Evolutionary conservation across 1,284 basidiomycete species (phyloP), one percentile per base, ranked within the genome.

Genomic region (Gomphus sp.): DNA sequence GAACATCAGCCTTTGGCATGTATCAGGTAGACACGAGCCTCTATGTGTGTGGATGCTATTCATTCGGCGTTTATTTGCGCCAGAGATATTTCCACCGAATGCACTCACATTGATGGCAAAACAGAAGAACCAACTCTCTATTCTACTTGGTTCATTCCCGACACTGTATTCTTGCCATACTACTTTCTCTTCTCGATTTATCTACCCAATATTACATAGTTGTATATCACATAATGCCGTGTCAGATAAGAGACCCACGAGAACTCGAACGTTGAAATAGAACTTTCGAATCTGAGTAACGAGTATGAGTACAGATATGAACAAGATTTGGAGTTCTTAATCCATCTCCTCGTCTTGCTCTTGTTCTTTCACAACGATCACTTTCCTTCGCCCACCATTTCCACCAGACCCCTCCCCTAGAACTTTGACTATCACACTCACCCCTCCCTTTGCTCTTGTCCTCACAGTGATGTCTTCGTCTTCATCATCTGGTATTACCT

Each of bases 401-500:
- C 44, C 28, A n/a, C 41, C 28, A 36, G 18, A 36, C 39, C 61
- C 39, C 55, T 55, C 16, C 8, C 82, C 82, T 9, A n/a, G 8
- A 55, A 90, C 78, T 60, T 71, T 81, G 55, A 91, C 74, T 41
- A 82, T 69, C 37, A 88, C 70, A 58, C 74, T 76, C 41, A 89
- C 73, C 14, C 80, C 81, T 10, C 86, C 87, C 68, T 90, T 90
- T 59, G 77, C 76, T 59, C 89, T 76, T n/a, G 79, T 82, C 59
- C 80, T 76, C 64, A 85, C 82, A 9, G 72, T 74, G 60, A 87
- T 77, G 59, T 89, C 84, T 57, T 87, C 85, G 56, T 87, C 84
- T 41, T 89, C 87, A 62, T 89, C 84, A 11, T 85, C 84, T 1
- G 87, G 87, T 16, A 85, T 69, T 22, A 94, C 67, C 71, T 94